Evolutionary conservation across 2,329 filamentous ascomycete species (phyloP).

Genomic region (Stemphylium beticola): DNA sequence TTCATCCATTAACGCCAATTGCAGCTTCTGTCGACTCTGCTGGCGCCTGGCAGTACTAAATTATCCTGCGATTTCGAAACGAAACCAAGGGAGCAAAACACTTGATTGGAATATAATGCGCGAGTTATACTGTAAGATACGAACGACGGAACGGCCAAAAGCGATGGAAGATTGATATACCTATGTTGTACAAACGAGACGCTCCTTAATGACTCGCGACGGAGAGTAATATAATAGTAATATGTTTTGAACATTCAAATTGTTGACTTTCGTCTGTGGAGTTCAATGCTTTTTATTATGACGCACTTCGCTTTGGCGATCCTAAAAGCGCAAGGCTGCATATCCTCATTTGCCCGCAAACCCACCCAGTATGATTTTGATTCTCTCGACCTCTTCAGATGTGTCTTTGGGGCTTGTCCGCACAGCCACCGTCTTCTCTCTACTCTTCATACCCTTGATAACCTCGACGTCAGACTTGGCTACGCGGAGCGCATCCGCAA

Average conservation of each 20-base stretch:
- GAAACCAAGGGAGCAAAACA: background rate
- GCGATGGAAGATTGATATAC: slow-evolving; percentile 1
- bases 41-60: slow-evolving; percentile 49
- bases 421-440: slow-evolving; percentile 62
- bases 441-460: slow-evolving; percentile 67
- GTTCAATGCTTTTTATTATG: background rate
- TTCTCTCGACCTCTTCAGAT: slow-evolving; percentile 32
- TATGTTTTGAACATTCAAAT: background rate
- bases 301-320: no score
- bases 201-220: slow-evolving; percentile 19
- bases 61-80: background rate
- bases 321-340: background rate
- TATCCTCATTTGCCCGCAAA: background rate
- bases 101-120: slow-evolving; percentile 8
- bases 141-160: background rate
- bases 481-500: slow-evolving; percentile 67
- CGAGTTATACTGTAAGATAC: background rate
- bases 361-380: slow-evolving; percentile 18
- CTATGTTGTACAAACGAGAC: slow-evolving; percentile 16
- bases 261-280: background rate
- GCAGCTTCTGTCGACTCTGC: slow-evolving; percentile 25
- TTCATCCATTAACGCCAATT: slow-evolving; percentile 14
- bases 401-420: slow-evolving; percentile 16
- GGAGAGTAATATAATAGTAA: slow-evolving; percentile 29
- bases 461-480: slow-evolving; percentile 70